Conservation (phyloP, 176 grass and related monocot species). For the Aegilops sharonensis region DNA sequence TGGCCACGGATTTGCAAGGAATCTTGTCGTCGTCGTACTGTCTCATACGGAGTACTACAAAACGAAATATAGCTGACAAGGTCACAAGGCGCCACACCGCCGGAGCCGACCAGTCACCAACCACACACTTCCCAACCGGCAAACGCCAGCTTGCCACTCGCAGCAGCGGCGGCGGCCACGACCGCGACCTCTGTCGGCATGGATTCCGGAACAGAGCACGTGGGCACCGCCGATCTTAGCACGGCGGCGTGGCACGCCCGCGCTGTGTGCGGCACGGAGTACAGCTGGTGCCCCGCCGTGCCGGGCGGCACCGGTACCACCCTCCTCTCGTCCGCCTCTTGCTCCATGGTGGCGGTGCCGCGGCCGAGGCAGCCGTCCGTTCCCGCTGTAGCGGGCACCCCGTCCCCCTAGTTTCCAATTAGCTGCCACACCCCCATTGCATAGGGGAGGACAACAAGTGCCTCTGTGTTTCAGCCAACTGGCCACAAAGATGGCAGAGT, state of each 20-base stretch:
- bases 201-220: slow-evolving; percentile 25
- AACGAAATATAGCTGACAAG: neutral
- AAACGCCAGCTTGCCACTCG: neutral
- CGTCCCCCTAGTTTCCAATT: slow-evolving; percentile 28
- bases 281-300: slow-evolving; percentile 66
- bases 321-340: slow-evolving; percentile 63
- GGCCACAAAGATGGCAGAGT: no score
- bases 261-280: slow-evolving; percentile 58
- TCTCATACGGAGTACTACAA: neutral
- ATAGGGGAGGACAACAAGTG: no score
- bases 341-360: neutral
- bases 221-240: neutral
- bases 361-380: slow-evolving; percentile 26
- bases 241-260: slow-evolving; percentile 11
- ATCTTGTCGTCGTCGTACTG: no score
- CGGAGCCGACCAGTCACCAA: slow-evolving; percentile 1
- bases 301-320: slow-evolving; percentile 75
- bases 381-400: slow-evolving; percentile 59
- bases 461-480: no score
- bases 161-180: neutral
- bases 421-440: no score
- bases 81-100: neutral
- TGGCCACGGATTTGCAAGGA: neutral
- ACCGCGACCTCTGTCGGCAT: slow-evolving; percentile 4
- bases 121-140: neutral